phyloP scores from a whole-genome alignment of 768 basidiomycete species.

The Leccinellum albellum region DNA sequence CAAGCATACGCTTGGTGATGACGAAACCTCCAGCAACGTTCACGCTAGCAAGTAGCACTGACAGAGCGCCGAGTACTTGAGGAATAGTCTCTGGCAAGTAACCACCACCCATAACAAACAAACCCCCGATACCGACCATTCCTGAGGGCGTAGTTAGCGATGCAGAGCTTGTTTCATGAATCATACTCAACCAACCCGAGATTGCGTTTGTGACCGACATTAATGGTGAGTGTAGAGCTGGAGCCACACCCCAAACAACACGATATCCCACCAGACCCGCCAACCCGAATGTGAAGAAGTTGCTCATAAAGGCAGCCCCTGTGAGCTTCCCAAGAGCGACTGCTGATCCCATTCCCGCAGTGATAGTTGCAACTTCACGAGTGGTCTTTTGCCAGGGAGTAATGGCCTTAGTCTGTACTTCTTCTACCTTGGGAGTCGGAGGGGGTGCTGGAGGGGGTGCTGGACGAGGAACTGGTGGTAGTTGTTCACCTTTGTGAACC shows the following conservation, averaged over 20 bases:
- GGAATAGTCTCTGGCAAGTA: conserved; percentile 79
- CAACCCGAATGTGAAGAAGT: conserved; percentile 85
- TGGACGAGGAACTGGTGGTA: conserved; percentile 66
- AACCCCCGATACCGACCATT: conserved; percentile 79
- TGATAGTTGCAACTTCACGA: conserved; percentile 69
- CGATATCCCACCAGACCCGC: conserved; percentile 85
- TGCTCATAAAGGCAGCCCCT: conserved; percentile 80
- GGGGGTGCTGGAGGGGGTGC: conserved; percentile 60
- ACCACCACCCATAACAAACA: conserved; percentile 90
- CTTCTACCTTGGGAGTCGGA: conserved; percentile 46
- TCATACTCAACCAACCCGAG: conserved; percentile 50
- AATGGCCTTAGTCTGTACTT: conserved; percentile 48
- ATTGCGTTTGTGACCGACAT: conserved; percentile 93
- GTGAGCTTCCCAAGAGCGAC: conserved; percentile 78
- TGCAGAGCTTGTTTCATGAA: conserved; percentile 5
- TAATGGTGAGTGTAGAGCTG: conserved; percentile 82
- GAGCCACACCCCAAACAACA: conserved; percentile 87
- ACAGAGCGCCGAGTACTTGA: conserved; percentile 73
- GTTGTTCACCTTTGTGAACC: conserved; percentile 58
- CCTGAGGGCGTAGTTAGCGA: conserved; percentile 30
- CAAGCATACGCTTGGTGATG: conserved; percentile 88
- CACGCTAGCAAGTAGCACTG: conserved; percentile 83
- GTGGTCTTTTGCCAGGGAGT: conserved; percentile 85
- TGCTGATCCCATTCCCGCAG: conserved; percentile 70
- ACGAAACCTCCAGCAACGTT: conserved; percentile 89